Percentiles rank a stretch among this genome's conserved stretches.
phyloP scores from a whole-genome alignment of 192 early-diverging fungal genomes.

The Glomus cerebriforme region DNA sequence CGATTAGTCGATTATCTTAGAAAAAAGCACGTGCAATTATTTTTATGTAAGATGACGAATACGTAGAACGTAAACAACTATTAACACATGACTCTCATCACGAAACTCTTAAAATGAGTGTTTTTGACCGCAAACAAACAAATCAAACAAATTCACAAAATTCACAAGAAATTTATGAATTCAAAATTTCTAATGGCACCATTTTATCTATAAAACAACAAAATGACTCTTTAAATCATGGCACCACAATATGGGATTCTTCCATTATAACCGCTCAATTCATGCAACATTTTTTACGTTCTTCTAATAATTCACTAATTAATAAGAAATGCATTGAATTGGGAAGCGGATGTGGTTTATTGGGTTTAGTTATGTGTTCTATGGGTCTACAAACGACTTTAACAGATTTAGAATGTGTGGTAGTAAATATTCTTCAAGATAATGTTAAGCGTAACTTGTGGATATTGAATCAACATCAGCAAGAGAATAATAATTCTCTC shows the following conservation, averaged over 20 bases:
- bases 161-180: neutral
- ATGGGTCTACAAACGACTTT: slow-evolving; percentile 34
- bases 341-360: slow-evolving; percentile 41
- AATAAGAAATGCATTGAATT: slow-evolving; percentile 37
- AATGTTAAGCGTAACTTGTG: slow-evolving; percentile 25
- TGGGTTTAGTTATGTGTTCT: slow-evolving; percentile 36
- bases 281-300: slow-evolving; percentile 14
- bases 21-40: too few species aligned
- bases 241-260: slow-evolving; percentile 42
- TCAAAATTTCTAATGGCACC: neutral
- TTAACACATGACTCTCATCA: too few species aligned
- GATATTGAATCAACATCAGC: slow-evolving; percentile 12
- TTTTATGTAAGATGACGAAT: too few species aligned
- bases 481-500: neutral
- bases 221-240: slow-evolving; percentile 37
- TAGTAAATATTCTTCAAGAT: slow-evolving; percentile 27
- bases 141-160: too few species aligned
- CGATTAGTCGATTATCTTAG: too few species aligned
- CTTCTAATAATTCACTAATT: neutral
- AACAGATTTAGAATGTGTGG: slow-evolving; percentile 37
- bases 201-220: slow-evolving; percentile 31
- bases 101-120: neutral
- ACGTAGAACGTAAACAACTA: too few species aligned
- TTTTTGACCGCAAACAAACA: neutral
- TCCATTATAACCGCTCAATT: slow-evolving; percentile 31